These are phyloP conservation scores for Entomortierella chlamydospora DNA, from an alignment of 192 early-diverging fungal genomes.

Conservation along the genomic window DNA sequence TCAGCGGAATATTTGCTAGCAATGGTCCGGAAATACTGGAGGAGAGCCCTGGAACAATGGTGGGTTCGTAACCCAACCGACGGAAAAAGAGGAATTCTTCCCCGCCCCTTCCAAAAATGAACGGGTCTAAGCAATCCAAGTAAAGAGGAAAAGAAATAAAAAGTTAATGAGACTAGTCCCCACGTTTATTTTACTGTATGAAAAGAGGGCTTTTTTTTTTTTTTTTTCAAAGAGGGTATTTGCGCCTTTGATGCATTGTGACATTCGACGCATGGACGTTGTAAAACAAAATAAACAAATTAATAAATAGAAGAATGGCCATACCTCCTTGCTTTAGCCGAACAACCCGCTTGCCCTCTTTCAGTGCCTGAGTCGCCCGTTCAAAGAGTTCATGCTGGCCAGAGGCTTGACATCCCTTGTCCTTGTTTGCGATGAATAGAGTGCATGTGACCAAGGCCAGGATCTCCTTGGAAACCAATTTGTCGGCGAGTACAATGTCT, in stretches of 20 bases:
- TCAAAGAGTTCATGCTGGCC: constrained; percentile 86
- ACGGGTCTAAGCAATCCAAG: constrained; percentile 71
- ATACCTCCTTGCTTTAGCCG: constrained; percentile 88
- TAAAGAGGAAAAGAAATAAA: not conserved
- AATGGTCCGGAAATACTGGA: constrained; percentile 81
- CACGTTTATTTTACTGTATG: not conserved
- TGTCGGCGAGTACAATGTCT: constrained; percentile 88
- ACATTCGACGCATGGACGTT: too few species aligned
- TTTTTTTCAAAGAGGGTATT: not conserved
- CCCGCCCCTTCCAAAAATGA: constrained; percentile 92
- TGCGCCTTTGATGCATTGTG: not conserved
- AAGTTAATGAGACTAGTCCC: not conserved
- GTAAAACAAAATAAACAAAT: not conserved
- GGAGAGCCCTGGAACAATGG: constrained; percentile 82
- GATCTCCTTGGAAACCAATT: constrained; percentile 77
- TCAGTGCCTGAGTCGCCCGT: constrained; percentile 70
- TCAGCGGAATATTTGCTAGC: constrained; percentile 85
- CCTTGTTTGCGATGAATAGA: constrained; percentile 76
- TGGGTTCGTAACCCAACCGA: constrained; percentile 73
- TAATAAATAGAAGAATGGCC: not conserved
- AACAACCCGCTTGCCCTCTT: constrained; percentile 79
- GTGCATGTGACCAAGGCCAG: constrained; percentile 61
- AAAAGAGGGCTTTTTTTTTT: not conserved
- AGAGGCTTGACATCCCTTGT: constrained; percentile 77
- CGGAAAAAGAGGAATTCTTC: constrained; percentile 89